Base-by-base conservation (phyloP, 2,329 filamentous ascomycete genomes). In the Ascochyta rabiei region DNA sequence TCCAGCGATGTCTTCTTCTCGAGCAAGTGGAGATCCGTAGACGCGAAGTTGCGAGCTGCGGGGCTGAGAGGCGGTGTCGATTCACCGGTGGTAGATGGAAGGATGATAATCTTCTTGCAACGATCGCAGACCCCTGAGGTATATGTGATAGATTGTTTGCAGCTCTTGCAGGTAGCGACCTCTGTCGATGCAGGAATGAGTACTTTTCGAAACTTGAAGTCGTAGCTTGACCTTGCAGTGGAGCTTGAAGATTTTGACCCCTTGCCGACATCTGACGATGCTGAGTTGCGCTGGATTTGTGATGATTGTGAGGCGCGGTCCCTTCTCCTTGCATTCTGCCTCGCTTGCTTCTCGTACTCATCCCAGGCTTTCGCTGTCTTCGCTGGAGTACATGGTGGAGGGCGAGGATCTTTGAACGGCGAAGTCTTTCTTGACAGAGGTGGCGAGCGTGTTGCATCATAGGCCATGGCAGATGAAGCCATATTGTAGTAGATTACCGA, bases 311-410 rank as follows among this genome's bases (percentile, higher is more conserved):
- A 61, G 34, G 53, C 56, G 12, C 42, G 56, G 10, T 74, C 68
- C 53, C 71, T 65, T 53, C 56, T 64, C 50, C 49, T 71, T 49
- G 64, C 69, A 37, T 69, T 70, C 46, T 73, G 70, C 15, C 68
- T 49, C 9, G 71, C 71, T 34, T 59, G 59, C 52, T 54, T 68
- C 51, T 75, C 72, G 35, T 71, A 72, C 47, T 71, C 67, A 30
- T 75, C 71, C 71, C 70, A 74, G n/a, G 70, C 40, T 47, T 68
- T 63, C 28, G 64, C 70, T 13, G 72, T 73, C 24, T 62, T 66
- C 18, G 56, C 53, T 16, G 68, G 69, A 26, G 66, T 69, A 33
- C 56, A 66, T 40, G 62, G 64, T 31, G 70, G 59, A 47, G 70
- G 59, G 31, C 63, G 62, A 44, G 65, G 64, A 35, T 69, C 59